A percentile compares a stretch with the other conserved stretches of the same genome.
These are phyloP conservation scores for Paulownia fortunei DNA, from an alignment of 257 asterid species.

Conservation along the genomic window DNA sequence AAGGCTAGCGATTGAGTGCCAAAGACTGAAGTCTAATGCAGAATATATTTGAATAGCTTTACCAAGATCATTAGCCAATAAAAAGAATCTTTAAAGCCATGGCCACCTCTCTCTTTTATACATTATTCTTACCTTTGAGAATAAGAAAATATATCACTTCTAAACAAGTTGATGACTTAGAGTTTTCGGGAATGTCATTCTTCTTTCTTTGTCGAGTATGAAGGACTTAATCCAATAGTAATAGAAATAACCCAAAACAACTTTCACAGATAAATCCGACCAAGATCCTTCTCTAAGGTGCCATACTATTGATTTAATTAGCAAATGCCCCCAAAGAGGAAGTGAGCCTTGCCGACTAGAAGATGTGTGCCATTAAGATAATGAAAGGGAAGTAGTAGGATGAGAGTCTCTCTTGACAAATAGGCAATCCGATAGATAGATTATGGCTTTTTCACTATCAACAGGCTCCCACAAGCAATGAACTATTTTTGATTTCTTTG, in stretches of 20 bases:
- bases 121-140: constrained; percentile 4
- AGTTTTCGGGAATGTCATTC: constrained; percentile 2
- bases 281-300: constrained; percentile 1
- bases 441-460: background rate
- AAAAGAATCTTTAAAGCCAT: constrained; percentile 7
- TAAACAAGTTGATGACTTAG: constrained; percentile 14
- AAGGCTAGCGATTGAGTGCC: background rate
- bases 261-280: constrained; percentile 4
- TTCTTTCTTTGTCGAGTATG: background rate
- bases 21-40: background rate
- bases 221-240: background rate
- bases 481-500: background rate
- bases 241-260: background rate
- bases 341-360: background rate
- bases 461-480: background rate
- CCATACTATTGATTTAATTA: background rate
- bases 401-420: background rate
- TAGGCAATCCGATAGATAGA: background rate
- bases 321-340: constrained; percentile 2
- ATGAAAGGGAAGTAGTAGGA: background rate
- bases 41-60: constrained; percentile 3
- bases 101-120: constrained; percentile 8
- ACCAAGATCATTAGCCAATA: constrained; percentile 5
- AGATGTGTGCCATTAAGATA: background rate
- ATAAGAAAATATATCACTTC: constrained; percentile 8